Percentiles rank a stretch among this genome's conserved stretches.
Conservation (phyloP, 2,329 filamentous ascomycete species). For the Cladobotryum protrusum region DNA sequence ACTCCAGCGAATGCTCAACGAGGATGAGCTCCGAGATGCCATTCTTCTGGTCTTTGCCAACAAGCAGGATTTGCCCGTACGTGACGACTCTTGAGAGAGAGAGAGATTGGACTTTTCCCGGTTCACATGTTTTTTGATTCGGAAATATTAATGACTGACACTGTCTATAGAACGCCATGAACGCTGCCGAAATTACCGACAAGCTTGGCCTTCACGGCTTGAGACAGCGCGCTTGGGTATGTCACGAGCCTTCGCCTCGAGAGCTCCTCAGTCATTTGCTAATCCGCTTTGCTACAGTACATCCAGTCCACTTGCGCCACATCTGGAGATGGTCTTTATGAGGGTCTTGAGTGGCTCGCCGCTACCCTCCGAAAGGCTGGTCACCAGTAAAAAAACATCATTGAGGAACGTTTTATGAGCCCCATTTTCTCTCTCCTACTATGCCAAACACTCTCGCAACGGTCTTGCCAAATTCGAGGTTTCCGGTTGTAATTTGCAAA, state of each 20-base stretch:
- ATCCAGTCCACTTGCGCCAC: conserved; percentile 99
- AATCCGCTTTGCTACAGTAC: conserved; percentile 55
- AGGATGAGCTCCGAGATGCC: conserved; percentile 96
- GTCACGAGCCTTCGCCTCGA: conserved; percentile 29
- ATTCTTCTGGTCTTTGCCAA: conserved; percentile 97
- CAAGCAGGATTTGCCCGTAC: conserved; percentile 98
- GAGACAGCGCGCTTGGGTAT: conserved; percentile 97
- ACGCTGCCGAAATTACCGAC: conserved; percentile 98
- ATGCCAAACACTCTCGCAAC: conserved; percentile 36
- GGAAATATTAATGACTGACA: not conserved
- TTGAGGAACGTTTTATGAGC: conserved; percentile 28
- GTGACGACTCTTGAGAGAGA: conserved; percentile 31
- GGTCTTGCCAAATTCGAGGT: conserved; percentile 39
- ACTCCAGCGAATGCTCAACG: conserved; percentile 96
- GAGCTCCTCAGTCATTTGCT: conserved; percentile 14
- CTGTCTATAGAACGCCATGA: conserved; percentile 83
- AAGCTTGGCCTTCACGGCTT: conserved; percentile 99
- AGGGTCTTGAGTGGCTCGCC: conserved; percentile 93
- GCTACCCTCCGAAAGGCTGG: conserved; percentile 73
- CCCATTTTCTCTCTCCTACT: conserved; percentile 30
- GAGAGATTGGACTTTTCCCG: too few relatives aligned
- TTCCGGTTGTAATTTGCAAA: conserved; percentile 54
- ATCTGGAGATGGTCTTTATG: conserved; percentile 97
- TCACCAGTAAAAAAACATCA: conserved; percentile 50
- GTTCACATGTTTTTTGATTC: too few relatives aligned